Percentiles rank a stretch among this genome's conserved stretches.
These are phyloP conservation scores for Cocos nucifera DNA, from an alignment of 176 grass and related monocot species.

Conservation along the genomic window DNA sequence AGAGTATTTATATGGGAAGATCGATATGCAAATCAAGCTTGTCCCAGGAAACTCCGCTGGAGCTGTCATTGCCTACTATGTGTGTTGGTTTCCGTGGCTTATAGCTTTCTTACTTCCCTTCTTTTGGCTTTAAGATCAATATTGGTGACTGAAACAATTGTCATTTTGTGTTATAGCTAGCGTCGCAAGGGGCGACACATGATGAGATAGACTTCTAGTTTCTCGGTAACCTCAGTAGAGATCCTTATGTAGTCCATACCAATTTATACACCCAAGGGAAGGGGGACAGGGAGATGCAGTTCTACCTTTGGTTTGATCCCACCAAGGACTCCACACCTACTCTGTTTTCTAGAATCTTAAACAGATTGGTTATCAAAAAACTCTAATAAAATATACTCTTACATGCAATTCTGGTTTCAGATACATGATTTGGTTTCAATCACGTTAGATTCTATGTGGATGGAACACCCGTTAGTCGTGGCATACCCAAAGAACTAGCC, in stretches of 20 bases:
- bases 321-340: too few species aligned
- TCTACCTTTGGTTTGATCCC: too few species aligned
- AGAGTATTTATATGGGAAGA: neutral
- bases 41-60: slow-evolving; percentile 3
- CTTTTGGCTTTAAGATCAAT: neutral
- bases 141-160: neutral
- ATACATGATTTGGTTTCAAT: too few species aligned
- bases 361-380: too few species aligned
- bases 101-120: neutral
- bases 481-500: too few species aligned
- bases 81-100: neutral
- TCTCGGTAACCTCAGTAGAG: slow-evolving; percentile 11
- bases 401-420: too few species aligned
- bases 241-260: slow-evolving; percentile 3
- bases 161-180: neutral
- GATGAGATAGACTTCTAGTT: slow-evolving; percentile 18
- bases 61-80: slow-evolving; percentile 9
- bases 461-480: too few species aligned
- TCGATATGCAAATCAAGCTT: slow-evolving; percentile 3
- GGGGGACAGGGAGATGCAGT: too few species aligned
- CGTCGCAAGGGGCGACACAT: slow-evolving; percentile 1
- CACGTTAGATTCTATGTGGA: too few species aligned
- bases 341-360: too few species aligned
- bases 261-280: too few species aligned
- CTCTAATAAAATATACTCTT: too few species aligned